phyloP scores from a whole-genome alignment of 179 eudicot genomes.

The Corrigiola litoralis region DNA sequence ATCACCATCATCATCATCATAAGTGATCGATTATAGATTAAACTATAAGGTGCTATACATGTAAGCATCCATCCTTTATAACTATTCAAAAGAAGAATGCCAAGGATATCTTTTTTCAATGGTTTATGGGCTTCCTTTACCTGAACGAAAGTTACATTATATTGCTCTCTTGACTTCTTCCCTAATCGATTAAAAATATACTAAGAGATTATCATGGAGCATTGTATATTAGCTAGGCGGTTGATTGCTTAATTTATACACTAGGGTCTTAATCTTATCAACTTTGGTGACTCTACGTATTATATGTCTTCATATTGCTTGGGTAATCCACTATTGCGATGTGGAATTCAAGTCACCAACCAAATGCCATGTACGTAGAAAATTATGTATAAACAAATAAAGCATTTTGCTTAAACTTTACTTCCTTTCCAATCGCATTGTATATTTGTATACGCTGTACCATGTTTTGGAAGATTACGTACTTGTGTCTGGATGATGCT shows the following conservation, averaged over 20 bases:
- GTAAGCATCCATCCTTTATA: constrained; percentile 17
- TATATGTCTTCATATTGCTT: constrained; percentile 1
- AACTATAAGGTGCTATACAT: constrained; percentile 10
- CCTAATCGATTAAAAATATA: background rate
- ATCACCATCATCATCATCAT: constrained; percentile 10
- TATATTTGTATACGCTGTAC: background rate
- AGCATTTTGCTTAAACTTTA: background rate
- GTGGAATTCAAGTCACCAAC: constrained; percentile 29
- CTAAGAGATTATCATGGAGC: constrained; percentile 8
- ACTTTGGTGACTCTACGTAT: background rate
- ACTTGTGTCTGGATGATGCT: background rate
- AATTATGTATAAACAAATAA: background rate
- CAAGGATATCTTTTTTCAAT: background rate
- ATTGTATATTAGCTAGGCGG: constrained; percentile 6
- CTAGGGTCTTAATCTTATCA: constrained; percentile 25
- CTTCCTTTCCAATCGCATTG: constrained; percentile 3
- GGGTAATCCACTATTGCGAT: constrained; percentile 20
- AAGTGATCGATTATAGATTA: constrained; percentile 10
- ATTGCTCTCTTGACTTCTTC: constrained; percentile 8
- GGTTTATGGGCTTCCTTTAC: background rate
- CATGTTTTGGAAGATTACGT: constrained; percentile 16
- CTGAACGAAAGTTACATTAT: background rate
- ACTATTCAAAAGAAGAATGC: background rate
- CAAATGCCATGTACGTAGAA: constrained; percentile 14
- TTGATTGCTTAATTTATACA: constrained; percentile 20